Percentiles rank a stretch among this genome's conserved stretches.
phyloP scores from a whole-genome alignment of 2,329 filamentous ascomycete genomes.

The Hymenoscyphus salicellus region DNA sequence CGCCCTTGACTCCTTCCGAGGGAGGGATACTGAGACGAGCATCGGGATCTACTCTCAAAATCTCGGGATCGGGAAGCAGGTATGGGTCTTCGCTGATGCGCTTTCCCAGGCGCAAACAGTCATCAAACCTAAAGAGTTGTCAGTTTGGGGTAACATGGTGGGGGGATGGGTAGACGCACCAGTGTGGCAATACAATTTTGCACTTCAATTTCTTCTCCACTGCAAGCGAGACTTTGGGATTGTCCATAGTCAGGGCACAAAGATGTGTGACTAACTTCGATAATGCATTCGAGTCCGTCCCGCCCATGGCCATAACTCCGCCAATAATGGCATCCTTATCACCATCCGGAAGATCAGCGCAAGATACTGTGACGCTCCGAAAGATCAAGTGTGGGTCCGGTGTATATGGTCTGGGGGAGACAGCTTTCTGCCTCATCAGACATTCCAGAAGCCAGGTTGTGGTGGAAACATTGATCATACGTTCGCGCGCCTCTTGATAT shows the following conservation, averaged over 20 bases:
- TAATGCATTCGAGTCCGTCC: constrained; percentile 70
- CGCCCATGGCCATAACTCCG: constrained; percentile 84
- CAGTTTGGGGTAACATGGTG: constrained; percentile 26
- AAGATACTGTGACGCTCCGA: constrained; percentile 76
- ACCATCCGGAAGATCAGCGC: constrained; percentile 76
- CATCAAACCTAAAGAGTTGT: constrained; percentile 74
- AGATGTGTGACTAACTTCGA: constrained; percentile 81
- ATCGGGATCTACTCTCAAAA: constrained; percentile 60
- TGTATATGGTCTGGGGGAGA: constrained; percentile 78
- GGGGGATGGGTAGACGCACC: constrained; percentile 48
- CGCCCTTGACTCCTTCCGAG: constrained; percentile 64
- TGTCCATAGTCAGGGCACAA: constrained; percentile 73
- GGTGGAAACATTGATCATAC: constrained; percentile 80
- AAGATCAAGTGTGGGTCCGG: constrained; percentile 91
- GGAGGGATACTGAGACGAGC: constrained; percentile 55
- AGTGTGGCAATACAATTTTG: constrained; percentile 90
- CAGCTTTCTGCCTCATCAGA: constrained; percentile 64
- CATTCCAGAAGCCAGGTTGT: constrained; percentile 76
- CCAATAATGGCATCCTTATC: constrained; percentile 93
- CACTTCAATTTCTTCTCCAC: constrained; percentile 63
- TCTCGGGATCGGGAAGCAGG: constrained; percentile 78
- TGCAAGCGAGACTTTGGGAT: constrained; percentile 66
- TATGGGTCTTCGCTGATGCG: constrained; percentile 89
- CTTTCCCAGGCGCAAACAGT: constrained; percentile 89
- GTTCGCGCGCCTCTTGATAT: constrained; percentile 69